Conservation (phyloP, 306 rosid species). For the Begonia loranthoides region DNA sequence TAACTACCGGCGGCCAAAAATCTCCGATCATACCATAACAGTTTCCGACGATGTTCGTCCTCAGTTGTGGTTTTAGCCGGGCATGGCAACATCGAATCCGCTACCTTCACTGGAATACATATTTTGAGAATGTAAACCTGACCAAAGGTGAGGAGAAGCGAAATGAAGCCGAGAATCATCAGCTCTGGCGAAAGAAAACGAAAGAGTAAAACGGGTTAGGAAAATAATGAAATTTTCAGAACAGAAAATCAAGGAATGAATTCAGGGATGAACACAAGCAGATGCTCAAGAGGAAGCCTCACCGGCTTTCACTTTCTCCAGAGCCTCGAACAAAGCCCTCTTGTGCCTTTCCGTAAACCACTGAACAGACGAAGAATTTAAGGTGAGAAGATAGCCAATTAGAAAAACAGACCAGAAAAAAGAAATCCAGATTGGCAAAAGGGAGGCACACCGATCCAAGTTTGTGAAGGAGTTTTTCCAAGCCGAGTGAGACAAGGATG, state of each 20-base stretch:
- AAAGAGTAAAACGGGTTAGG: neutral
- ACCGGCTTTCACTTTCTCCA: constrained; percentile 89
- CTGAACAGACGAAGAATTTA: constrained; percentile 11
- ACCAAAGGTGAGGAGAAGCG: constrained; percentile 69
- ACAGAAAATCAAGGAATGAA: neutral
- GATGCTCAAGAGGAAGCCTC: constrained; percentile 1
- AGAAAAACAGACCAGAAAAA: neutral
- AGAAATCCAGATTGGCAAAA: neutral
- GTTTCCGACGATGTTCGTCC: constrained; percentile 36
- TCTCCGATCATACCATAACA: constrained; percentile 47
- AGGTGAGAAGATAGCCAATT: constrained; percentile 2
- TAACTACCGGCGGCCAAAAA: constrained; percentile 32
- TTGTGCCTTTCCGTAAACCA: constrained; percentile 36
- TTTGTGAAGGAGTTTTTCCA: constrained; percentile 69
- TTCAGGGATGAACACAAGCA: neutral
- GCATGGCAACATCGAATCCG: constrained; percentile 72
- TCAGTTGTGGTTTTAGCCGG: constrained; percentile 7
- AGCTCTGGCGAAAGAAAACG: constrained; percentile 41
- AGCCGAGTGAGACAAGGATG: constrained; percentile 43
- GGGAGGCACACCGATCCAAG: constrained; percentile 41
- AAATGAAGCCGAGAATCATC: constrained; percentile 92
- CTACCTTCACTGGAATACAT: constrained; percentile 41
- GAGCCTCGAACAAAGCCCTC: constrained; percentile 73
- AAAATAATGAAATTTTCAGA: neutral
- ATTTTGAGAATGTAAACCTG: constrained; percentile 65